Base-by-base conservation (phyloP, 495 filamentous ascomycete species). In the Rhypophila decipiens region DNA sequence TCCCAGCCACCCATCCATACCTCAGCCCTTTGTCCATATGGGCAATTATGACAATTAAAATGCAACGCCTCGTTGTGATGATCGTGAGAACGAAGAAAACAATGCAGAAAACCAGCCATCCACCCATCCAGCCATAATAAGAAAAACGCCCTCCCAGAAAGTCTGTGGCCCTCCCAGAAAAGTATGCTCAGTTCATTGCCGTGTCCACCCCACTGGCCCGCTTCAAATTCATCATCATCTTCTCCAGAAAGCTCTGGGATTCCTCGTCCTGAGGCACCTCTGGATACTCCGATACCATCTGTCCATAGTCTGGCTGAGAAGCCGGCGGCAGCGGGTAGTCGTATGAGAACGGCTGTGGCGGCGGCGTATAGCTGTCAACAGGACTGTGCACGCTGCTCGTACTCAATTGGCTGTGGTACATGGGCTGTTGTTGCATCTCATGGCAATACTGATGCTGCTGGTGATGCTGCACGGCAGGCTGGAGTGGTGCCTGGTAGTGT, bases 211-310 rank as follows among this genome's bases (percentile, higher is more conserved):
- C 44, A 33, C 52, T 62, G 22, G 63, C 69, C 48, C 57, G 57
- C 38, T 57, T 60, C 17, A 72, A 50, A 39, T 69, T 69, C 27
- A 43, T 42, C 57, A 78, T 72, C 51, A 78, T 70, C 53, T 67
- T 67, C 58, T 78, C 70, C 35, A 78, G 60, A n/a, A 78, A n/a
- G n/a, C n/a, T n/a, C n/a, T n/a, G n/a, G n/a, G n/a, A n/a, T n/a
- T n/a, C n/a, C n/a, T n/a, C n/a, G n/a, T n/a, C n/a, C n/a, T n/a
- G n/a, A n/a, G n/a, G 45, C 24, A 68, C 68, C 53, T 68, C 65
- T 4, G 69, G 68, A 37, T 72, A 69, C n/a, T 60, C 59, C 13
- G 70, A 64, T 13, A 70, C 61, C 53, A 68, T 69, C 9, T 63
- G 60, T 22, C 67, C 56, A 27, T 65, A 63, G 21, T 44, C 45